A percentile compares a stretch with the other conserved stretches of the same genome.
phyloP scores from a whole-genome alignment of 106 monocot species.

The Dioscorea dumetorum region DNA sequence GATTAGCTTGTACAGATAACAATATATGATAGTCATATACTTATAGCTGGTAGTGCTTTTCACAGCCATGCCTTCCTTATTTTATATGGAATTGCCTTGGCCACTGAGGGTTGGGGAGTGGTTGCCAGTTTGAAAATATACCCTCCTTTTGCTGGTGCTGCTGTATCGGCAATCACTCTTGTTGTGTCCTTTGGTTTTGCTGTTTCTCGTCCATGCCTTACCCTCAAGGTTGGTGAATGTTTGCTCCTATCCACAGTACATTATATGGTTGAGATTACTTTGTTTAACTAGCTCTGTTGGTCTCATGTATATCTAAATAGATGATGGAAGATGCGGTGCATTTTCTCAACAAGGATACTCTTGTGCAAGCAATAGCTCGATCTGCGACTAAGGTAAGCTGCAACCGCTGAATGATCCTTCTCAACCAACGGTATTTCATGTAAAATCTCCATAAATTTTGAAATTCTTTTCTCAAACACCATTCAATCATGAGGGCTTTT shows the following conservation, averaged over 20 bases:
- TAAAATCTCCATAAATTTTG: no score
- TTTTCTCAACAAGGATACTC: slow-evolving; percentile 91
- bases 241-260: background rate
- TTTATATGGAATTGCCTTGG: slow-evolving; percentile 83
- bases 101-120: slow-evolving; percentile 94
- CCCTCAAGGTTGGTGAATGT: slow-evolving; percentile 63
- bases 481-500: no score
- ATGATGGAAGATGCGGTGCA: slow-evolving; percentile 98
- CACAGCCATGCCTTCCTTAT: slow-evolving; percentile 81
- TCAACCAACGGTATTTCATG: no score
- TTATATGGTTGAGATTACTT: background rate
- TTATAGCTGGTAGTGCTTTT: slow-evolving; percentile 1
- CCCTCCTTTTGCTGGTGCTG: slow-evolving; percentile 95
- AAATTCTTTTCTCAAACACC: no score
- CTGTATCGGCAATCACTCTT: slow-evolving; percentile 92
- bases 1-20: background rate
- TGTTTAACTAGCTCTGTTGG: background rate
- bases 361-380: slow-evolving; percentile 89
- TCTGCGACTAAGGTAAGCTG: slow-evolving; percentile 82
- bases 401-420: no score
- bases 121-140: slow-evolving; percentile 87
- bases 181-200: slow-evolving; percentile 96
- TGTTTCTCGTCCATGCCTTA: slow-evolving; percentile 89
- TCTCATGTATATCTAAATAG: slow-evolving; percentile 23
- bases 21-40: background rate